A percentile compares a stretch with the other conserved stretches of the same genome.
Conservation (phyloP, 2,329 filamentous ascomycete species). For the Exophiala sideris region DNA sequence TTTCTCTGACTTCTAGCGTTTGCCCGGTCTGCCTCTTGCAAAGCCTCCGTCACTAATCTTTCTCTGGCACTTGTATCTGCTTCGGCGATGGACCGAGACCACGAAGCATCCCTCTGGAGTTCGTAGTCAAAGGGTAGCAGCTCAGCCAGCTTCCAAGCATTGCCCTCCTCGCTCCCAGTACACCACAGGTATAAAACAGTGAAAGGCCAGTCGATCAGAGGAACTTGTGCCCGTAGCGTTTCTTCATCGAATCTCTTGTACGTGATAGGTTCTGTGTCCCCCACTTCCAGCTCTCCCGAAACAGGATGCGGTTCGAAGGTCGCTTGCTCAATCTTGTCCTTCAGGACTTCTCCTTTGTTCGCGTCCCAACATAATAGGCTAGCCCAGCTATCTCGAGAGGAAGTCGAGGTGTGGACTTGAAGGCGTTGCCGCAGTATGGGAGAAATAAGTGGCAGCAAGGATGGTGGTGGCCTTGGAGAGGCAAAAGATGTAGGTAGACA, state of each 20-base stretch:
- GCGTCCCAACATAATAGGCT: conserved; percentile 58
- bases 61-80: conserved; percentile 49
- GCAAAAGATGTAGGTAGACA: conserved; percentile 61
- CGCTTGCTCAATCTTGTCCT: conserved; percentile 51
- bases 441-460: conserved; percentile 58
- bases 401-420: conserved; percentile 51
- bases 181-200: conserved; percentile 61
- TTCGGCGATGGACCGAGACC: conserved; percentile 53
- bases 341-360: conserved; percentile 51
- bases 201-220: conserved; percentile 54
- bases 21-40: conserved; percentile 32
- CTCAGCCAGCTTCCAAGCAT: conserved; percentile 59
- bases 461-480: conserved; percentile 58
- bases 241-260: conserved; percentile 61
- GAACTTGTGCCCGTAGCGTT: conserved; percentile 56
- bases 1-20: conserved; percentile 23
- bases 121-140: conserved; percentile 50
- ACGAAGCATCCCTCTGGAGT: conserved; percentile 49
- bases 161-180: conserved; percentile 53
- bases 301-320: conserved; percentile 62
- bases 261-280: conserved; percentile 52
- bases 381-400: conserved; percentile 54
- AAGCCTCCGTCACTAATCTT: conserved; percentile 36
- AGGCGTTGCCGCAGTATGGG: conserved; percentile 63
- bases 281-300: conserved; percentile 63